phyloP scores from a whole-genome alignment of 768 basidiomycete species.

The Tubosaeta sp. region DNA sequence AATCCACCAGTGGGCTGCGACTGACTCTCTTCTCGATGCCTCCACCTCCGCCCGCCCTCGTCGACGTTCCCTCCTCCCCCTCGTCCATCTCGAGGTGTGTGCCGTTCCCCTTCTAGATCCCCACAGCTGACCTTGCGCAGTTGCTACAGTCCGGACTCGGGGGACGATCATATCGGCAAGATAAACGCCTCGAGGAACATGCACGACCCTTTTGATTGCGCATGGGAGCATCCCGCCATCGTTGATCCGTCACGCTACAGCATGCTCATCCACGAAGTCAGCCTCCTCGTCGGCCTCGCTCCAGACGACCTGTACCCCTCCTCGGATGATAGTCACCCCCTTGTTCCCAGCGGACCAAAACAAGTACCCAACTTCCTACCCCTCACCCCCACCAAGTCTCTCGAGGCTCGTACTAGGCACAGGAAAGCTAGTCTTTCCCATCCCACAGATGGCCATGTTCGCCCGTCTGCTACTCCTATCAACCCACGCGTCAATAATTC shows the following conservation, averaged over 20 bases:
- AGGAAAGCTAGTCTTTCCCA: not conserved
- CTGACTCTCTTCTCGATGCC: slow-evolving; percentile 2
- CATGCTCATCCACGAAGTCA: slow-evolving; percentile 29
- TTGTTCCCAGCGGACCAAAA: not conserved
- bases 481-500: not conserved
- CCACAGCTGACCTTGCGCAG: not conserved
- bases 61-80: slow-evolving; percentile 17
- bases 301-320: slow-evolving; percentile 13
- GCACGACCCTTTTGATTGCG: slow-evolving; percentile 7
- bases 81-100: slow-evolving; percentile 25
- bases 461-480: not conserved
- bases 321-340: not conserved
- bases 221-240: slow-evolving; percentile 12
- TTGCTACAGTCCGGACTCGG: not conserved
- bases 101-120: too few relatives aligned
- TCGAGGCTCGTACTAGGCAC: slow-evolving; percentile 7
- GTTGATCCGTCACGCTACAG: slow-evolving; percentile 21
- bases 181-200: slow-evolving; percentile 10
- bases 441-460: not conserved
- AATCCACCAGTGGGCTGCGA: not conserved
- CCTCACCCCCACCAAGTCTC: slow-evolving; percentile 21
- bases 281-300: slow-evolving; percentile 29
- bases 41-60: not conserved
- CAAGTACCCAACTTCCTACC: slow-evolving; percentile 14
- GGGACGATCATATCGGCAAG: slow-evolving; percentile 10